Base-by-base conservation (phyloP, 257 asterid species). In the Penstemon eatonii region DNA sequence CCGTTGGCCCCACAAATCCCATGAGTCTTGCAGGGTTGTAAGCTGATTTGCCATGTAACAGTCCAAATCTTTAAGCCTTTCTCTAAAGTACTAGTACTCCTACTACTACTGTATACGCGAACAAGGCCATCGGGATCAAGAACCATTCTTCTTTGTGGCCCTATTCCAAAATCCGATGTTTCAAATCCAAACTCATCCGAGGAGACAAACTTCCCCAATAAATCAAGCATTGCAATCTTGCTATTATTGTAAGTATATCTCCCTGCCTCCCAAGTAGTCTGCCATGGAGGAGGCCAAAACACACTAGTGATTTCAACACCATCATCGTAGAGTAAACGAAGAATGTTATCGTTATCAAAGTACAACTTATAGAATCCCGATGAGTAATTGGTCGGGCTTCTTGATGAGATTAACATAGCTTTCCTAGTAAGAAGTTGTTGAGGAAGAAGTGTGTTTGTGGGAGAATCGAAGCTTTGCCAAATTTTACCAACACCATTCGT, bases 381-480 rank as follows among this genome's bases (percentile, higher is more conserved):
- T 6, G 83, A 72, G 63, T 67, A 58, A 66, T 78, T 78, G 1
- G 39, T 69, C 37, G 2, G 44, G 75, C 81, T 81, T 62, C 83
- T 56, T 10, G 78, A 67, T 0, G 85, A 77, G 0, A 81, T 63
- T 6, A 81, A 76, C 39, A 12, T 59, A 3, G 72, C n/a, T 10
- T 36, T 18, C 6, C 56, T 39, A 0, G 75, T 78, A 0, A 78
- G 47, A 6, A 52, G 41, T 9, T 81, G 83, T 3, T 19, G 45
- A 9, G 86, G 81, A 56, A 81, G 79, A 36, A 81, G 79, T 0
- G 86, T 78, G 9, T 78, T 49, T 0, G 83, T 78, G 0, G 86
- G 83, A 3, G 37, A 61, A 43, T 78, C 75, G 58, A 78, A 81
- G 52, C 86, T 80, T 37, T 78, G 81, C 86, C 86, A 81, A 6